Conservation (phyloP, 2,329 filamentous ascomycete species). For the Colletotrichum sp. region DNA sequence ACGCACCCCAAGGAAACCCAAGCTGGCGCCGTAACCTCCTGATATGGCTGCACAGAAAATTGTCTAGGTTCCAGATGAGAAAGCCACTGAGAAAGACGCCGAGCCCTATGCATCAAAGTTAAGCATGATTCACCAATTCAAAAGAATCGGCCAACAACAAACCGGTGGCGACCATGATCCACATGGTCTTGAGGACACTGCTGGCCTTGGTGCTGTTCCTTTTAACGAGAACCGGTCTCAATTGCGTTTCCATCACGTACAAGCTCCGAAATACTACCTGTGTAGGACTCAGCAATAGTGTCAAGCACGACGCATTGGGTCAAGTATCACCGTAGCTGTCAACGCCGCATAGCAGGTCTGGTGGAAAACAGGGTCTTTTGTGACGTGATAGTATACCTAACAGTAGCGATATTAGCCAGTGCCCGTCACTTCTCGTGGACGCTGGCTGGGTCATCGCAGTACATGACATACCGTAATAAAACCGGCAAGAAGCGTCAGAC, state of each 20-base stretch:
- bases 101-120: conserved; percentile 54
- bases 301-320: neutral
- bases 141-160: conserved; percentile 16
- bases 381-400: conserved; percentile 70
- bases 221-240: conserved; percentile 51
- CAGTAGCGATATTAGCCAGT: neutral
- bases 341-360: conserved; percentile 79
- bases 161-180: conserved; percentile 71
- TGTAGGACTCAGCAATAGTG: neutral
- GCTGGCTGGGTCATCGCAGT: neutral
- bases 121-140: neutral
- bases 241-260: conserved; percentile 69
- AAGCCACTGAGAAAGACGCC: conserved; percentile 77
- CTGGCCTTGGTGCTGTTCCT: conserved; percentile 56
- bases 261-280: conserved; percentile 73
- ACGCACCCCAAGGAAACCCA: conserved; percentile 79
- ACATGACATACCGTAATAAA: conserved; percentile 72
- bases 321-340: conserved; percentile 56
- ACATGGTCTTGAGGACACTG: conserved; percentile 66
- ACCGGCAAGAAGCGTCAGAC: conserved; percentile 59
- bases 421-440: neutral
- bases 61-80: conserved; percentile 80
- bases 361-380: conserved; percentile 84
- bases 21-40: conserved; percentile 69
- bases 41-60: conserved; percentile 72